Evolutionary conservation across 202 grass and related monocot genomes (phyloP).

Genomic region (Panicum hallii): DNA sequence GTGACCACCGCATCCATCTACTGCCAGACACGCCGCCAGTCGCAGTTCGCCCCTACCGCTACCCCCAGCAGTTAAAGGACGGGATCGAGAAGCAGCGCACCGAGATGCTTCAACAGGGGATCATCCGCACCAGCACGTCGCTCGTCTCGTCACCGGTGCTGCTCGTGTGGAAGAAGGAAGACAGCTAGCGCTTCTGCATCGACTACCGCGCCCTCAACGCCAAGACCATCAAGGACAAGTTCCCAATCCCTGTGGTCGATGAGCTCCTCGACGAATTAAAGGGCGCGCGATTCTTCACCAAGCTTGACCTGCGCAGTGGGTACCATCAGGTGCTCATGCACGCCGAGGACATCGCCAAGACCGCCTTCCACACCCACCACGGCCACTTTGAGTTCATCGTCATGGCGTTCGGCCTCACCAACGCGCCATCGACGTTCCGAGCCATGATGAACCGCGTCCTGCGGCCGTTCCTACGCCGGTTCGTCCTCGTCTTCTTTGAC

Average conservation of each 20-base stretch:
- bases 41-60: no score
- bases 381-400: not conserved
- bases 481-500: not conserved
- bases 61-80: no score
- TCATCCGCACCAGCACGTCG: no score
- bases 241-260: not conserved
- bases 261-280: not conserved
- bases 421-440: not conserved
- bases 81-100: no score
- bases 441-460: not conserved
- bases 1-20: no score
- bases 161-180: no score
- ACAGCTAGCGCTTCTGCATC: not conserved
- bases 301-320: not conserved
- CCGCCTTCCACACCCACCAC: not conserved
- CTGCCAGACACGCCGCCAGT: no score
- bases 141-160: no score
- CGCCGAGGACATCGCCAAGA: not conserved
- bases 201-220: slow-evolving; percentile 32
- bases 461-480: not conserved
- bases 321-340: not conserved
- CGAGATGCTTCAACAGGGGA: no score
- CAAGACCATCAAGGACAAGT: not conserved
- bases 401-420: not conserved
- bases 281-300: not conserved